phyloP scores from a whole-genome alignment of 768 basidiomycete genomes.

The Hericium erinaceus region DNA sequence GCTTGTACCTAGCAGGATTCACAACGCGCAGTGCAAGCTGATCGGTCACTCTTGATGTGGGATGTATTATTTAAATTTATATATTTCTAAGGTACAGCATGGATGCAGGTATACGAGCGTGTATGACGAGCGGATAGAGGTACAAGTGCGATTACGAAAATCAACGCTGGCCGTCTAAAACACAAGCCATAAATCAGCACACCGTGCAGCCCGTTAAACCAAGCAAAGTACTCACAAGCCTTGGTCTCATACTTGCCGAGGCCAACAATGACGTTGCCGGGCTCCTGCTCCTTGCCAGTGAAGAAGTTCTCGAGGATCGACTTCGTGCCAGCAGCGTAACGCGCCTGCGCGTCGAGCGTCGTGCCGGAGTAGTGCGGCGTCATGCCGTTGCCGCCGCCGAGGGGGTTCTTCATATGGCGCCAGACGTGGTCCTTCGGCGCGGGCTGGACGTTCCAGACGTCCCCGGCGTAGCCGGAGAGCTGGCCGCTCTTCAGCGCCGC shows the following conservation, averaged over 20 bases:
- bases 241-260: slow-evolving; percentile 10
- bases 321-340: slow-evolving; percentile 31
- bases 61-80: too few relatives aligned
- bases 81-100: neutral
- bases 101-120: neutral
- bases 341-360: slow-evolving; percentile 34
- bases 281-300: slow-evolving; percentile 26
- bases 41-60: too few relatives aligned
- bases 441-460: slow-evolving; percentile 30
- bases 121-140: too few relatives aligned
- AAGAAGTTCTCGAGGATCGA: slow-evolving; percentile 22
- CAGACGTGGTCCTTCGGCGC: slow-evolving; percentile 35
- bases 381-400: slow-evolving; percentile 35
- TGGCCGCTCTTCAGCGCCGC: slow-evolving; percentile 33
- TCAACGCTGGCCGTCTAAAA: too few relatives aligned
- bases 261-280: slow-evolving; percentile 31
- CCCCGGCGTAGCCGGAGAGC: slow-evolving; percentile 23
- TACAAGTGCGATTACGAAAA: too few relatives aligned
- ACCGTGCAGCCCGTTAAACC: too few relatives aligned
- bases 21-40: too few relatives aligned
- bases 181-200: too few relatives aligned
- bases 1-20: too few relatives aligned
- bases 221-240: neutral
- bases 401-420: slow-evolving; percentile 29
- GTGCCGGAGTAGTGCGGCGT: slow-evolving; percentile 30